A percentile compares a stretch with the other conserved stretches of the same genome.
Conservation (phyloP, 352 stramenopile species). For the Blastocystis sp. region DNA sequence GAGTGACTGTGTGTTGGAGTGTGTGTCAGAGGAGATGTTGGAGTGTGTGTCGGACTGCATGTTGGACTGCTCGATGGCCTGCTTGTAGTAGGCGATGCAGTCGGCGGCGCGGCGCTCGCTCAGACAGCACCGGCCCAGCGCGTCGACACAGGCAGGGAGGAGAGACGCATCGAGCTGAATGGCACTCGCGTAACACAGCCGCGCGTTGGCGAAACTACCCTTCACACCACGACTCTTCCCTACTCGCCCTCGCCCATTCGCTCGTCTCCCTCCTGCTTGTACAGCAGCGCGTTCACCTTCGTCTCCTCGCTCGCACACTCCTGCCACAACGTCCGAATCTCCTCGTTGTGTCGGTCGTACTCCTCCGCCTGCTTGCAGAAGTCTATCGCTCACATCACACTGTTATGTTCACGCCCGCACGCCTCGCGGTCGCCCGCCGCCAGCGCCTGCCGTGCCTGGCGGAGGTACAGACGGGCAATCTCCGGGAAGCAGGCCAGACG, state of each 20-base stretch:
- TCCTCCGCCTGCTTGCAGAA: background rate
- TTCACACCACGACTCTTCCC: background rate
- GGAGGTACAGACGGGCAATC: background rate
- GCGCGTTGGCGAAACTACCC: background rate
- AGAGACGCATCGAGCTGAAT: background rate
- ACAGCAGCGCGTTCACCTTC: background rate
- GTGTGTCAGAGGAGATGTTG: too few relatives aligned
- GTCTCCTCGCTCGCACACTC: background rate
- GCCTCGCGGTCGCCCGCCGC: background rate
- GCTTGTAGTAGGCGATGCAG: background rate
- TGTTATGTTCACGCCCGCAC: background rate
- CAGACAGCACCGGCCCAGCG: background rate
- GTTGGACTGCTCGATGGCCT: background rate
- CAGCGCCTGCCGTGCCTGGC: background rate
- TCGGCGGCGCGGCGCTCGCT: background rate
- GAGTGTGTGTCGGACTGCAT: too few relatives aligned
- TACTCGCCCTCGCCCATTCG: background rate
- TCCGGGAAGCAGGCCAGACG: background rate
- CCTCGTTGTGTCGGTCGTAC: background rate
- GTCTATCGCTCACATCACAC: background rate
- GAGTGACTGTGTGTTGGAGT: background rate
- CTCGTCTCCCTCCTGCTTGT: conserved; percentile 5
- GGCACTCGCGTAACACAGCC: background rate
- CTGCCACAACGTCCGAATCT: background rate
- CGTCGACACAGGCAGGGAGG: background rate